Conservation (phyloP, 352 stramenopile species). For the Phytophthora tubulina region DNA sequence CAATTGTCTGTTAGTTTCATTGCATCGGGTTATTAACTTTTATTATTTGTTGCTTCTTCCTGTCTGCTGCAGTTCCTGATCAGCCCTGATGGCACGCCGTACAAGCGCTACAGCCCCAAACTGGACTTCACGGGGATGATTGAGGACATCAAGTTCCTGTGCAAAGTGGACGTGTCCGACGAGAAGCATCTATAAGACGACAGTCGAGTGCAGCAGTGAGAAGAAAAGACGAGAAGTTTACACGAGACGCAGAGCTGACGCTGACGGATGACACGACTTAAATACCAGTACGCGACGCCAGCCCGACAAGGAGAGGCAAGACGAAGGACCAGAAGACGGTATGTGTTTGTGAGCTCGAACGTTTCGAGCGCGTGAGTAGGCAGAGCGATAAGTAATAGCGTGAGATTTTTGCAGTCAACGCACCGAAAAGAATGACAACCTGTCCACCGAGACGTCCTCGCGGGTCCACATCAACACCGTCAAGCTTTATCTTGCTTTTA, state of each 20-base stretch:
- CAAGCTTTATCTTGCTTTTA: neutral
- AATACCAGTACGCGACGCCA: neutral
- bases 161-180: conserved; percentile 49
- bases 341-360: conserved; percentile 26
- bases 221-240: too few relatives aligned
- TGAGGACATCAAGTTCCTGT: conserved; percentile 75
- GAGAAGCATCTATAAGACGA: conserved; percentile 49
- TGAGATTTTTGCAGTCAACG: conserved; percentile 29
- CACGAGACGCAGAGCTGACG: neutral
- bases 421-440: neutral
- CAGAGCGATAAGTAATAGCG: conserved; percentile 20
- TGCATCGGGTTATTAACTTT: neutral
- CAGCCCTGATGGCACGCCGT: conserved; percentile 76
- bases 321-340: conserved; percentile 1
- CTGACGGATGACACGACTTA: neutral
- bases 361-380: conserved; percentile 15
- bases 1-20: neutral
- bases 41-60: conserved; percentile 3
- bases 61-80: conserved; percentile 68
- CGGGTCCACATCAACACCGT: neutral
- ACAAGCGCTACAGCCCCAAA: conserved; percentile 85
- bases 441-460: too few relatives aligned
- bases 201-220: conserved; percentile 1
- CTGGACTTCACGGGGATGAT: conserved; percentile 69
- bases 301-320: conserved; percentile 15